Conservation (phyloP, 2,329 filamentous ascomycete genomes). For the Phialophora expanda region DNA sequence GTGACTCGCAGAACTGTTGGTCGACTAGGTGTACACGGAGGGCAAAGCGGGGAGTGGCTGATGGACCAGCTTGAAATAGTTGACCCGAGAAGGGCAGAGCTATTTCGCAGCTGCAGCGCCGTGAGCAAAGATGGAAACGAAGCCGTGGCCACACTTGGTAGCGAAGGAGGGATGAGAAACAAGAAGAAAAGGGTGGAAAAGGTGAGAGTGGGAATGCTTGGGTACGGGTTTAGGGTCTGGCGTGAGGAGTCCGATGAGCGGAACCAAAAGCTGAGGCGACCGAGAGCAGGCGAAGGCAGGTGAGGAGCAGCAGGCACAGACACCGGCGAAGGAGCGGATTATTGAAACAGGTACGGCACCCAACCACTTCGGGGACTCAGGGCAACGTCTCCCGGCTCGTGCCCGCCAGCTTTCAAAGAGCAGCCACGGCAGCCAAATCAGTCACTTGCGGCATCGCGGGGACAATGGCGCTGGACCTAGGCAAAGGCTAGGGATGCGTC, state of each 20-base stretch:
- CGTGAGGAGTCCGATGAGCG: conserved; percentile 7
- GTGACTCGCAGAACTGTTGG: conserved; percentile 9
- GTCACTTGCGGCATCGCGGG: conserved; percentile 10
- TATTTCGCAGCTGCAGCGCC: conserved; percentile 36
- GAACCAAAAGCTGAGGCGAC: conserved; percentile 4
- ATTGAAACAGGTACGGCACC: conserved; percentile 4
- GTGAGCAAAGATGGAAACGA: conserved; percentile 25
- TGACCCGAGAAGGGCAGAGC: conserved; percentile 27
- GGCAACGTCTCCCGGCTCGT: conserved; percentile 7
- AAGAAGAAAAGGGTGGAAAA: conserved; percentile 16
- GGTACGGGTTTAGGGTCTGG: conserved; percentile 13
- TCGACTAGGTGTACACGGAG: conserved; percentile 23
- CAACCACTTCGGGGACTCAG: conserved; percentile 1
- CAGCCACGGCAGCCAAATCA: background rate
- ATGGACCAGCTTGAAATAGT: conserved; percentile 32
- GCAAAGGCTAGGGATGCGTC: background rate
- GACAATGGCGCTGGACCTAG: background rate
- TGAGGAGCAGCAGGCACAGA: conserved; percentile 11
- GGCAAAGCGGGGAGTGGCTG: conserved; percentile 20
- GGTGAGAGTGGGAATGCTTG: conserved; percentile 20
- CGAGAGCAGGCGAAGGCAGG: background rate
- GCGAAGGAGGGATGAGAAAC: background rate
- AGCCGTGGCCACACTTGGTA: conserved; percentile 16
- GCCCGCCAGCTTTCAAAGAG: background rate
- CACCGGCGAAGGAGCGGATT: conserved; percentile 19